Base-by-base conservation (phyloP, 2,329 filamentous ascomycete species). In the Aspergillus sp. region DNA sequence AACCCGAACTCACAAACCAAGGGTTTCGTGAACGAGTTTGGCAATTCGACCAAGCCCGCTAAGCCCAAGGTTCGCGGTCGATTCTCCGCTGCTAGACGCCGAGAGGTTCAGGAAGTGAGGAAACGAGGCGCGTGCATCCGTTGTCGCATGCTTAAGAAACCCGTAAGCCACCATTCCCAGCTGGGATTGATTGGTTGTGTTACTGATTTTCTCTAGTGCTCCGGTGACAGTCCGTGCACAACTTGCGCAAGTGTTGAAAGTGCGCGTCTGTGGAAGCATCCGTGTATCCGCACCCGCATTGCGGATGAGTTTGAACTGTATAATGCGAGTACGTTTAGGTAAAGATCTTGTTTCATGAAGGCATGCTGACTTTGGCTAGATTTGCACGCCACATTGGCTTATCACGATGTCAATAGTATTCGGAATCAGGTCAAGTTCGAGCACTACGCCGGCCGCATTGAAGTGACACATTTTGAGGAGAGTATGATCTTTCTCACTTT, bases 121-220 rank as follows among this genome's bases (percentile, higher is more conserved):
- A 87, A 87, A 71, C 79, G 82, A 56, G 86, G 86, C 13, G 86
- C 86, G 7, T 88, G 86, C 68, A 83, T 88, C 64, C 82, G 86
- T 38, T 88, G 86, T 70, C 83, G 85, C 15, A 87, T 88, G 85
- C 75, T 88, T 25, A 88, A 87, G 75, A 88, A 88, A 68, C 83
- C 85, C 43, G 78, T 80, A 76, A 64, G 73, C 46, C 52, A 19
- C 23, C 13, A 41, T 4, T 41, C 13, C 17, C 8, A 17, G 11
- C n/a, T 19, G 4, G 6, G 25, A 28, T 28, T 9, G 5, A 6
- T 4, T 25, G 30, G 6, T 15, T 34, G 30, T 54, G 17, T 15
- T 38, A 47, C 60, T 66, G 25, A 67, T 57, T 38, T 41, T 41
- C 52, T 57, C 54, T 59, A 80, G 74, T 88, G 86, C 67, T 87